Evolutionary conservation across 2,329 filamentous ascomycete species (phyloP).

Genomic region (Cladosporium oxysporum): DNA sequence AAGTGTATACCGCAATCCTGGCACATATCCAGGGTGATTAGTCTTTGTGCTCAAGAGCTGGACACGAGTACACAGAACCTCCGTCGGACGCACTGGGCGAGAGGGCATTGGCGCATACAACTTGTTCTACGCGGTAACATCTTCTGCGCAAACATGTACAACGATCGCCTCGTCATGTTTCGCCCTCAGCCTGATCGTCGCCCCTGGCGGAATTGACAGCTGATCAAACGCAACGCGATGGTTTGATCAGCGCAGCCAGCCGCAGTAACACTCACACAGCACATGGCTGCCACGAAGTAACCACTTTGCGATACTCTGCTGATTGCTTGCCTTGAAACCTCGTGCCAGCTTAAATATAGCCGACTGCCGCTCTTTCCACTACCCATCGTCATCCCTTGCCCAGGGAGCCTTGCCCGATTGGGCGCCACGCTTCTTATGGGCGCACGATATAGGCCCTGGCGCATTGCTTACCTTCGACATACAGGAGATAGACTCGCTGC

Average conservation of each 20-base stretch:
- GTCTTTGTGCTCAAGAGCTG: neutral
- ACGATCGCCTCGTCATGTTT: neutral
- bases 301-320: neutral
- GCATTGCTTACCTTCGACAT: neutral
- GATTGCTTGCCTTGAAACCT: neutral
- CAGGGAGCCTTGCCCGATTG: neutral
- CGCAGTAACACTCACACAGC: neutral
- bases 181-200: neutral
- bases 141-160: neutral
- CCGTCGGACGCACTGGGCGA: neutral
- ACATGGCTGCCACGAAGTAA: constrained; percentile 7
- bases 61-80: neutral
- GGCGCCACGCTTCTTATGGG: neutral
- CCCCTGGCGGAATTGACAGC: neutral
- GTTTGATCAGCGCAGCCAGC: neutral
- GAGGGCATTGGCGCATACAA: neutral
- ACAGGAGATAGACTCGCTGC: neutral
- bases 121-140: neutral
- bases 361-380: neutral
- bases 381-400: neutral
- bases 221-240: neutral
- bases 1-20: neutral
- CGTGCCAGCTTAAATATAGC: neutral
- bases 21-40: neutral
- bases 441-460: neutral